Conservation (phyloP, 2,329 filamentous ascomycete species). For the Talaromyces sp. region DNA sequence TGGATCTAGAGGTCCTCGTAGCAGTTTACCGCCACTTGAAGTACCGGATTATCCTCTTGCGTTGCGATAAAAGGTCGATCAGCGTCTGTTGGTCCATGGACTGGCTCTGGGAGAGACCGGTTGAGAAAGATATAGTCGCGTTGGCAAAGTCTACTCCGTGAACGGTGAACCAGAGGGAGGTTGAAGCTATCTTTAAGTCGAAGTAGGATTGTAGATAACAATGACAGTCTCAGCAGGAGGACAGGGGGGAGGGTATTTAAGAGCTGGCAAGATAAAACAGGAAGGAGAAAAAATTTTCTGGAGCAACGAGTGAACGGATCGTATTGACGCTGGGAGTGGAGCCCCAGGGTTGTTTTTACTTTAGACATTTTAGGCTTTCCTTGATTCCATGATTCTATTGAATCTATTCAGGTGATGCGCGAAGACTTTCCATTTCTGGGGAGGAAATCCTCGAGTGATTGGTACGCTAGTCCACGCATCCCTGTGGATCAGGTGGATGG, state of each 20-base stretch:
- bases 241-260: background rate
- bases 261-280: background rate
- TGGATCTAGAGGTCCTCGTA: background rate
- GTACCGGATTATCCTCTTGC: conserved; percentile 13
- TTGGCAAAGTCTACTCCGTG: background rate
- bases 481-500: background rate
- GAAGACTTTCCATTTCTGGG: background rate
- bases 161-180: background rate
- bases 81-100: conserved; percentile 12
- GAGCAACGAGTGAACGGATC: too few relatives aligned
- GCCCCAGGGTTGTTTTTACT: background rate
- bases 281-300: background rate
- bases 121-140: background rate
- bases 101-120: background rate
- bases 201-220: background rate
- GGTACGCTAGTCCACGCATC: background rate
- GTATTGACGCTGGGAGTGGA: background rate
- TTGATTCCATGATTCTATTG: background rate
- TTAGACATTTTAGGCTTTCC: background rate
- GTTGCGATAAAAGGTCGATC: conserved; percentile 8
- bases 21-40: conserved; percentile 14
- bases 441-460: background rate
- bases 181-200: conserved; percentile 3
- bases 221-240: background rate
- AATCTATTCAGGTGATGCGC: background rate